phyloP scores from a whole-genome alignment of 75 land plant genomes.

The Larix kaempferi region DNA sequence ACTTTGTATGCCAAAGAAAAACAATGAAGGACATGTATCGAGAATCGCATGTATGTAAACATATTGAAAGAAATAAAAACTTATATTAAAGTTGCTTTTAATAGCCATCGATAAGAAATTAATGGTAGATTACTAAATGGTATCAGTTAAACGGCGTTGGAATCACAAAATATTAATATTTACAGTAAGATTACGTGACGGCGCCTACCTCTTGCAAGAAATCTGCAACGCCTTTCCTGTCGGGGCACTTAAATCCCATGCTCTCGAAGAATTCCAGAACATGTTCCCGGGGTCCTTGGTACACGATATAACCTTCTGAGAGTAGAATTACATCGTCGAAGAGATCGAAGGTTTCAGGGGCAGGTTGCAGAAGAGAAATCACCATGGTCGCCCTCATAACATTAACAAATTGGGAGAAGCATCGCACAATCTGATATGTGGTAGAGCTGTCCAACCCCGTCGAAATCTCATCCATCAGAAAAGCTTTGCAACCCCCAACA shows the following conservation, averaged over 20 bases:
- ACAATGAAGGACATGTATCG: too few species aligned
- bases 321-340: conserved; percentile 86
- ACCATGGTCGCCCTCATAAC: conserved; percentile 65
- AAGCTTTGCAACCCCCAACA: conserved; percentile 62
- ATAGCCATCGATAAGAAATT: too few species aligned
- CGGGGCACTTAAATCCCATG: conserved; percentile 84
- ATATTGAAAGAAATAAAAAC: too few species aligned
- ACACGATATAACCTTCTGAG: conserved; percentile 68
- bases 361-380: conserved; percentile 82
- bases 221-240: conserved; percentile 77
- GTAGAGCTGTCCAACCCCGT: conserved; percentile 88
- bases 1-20: too few species aligned
- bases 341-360: conserved; percentile 79
- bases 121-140: too few species aligned
- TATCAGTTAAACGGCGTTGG: too few species aligned
- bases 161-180: too few species aligned
- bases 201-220: conserved; percentile 78
- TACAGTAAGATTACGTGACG: too few species aligned
- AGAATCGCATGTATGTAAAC: too few species aligned
- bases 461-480: conserved; percentile 92
- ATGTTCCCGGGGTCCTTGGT: conserved; percentile 67
- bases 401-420: conserved; percentile 49
- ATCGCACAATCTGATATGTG: conserved; percentile 67
- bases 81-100: not conserved
- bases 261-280: conserved; percentile 64